Base-by-base conservation (phyloP, 2,329 filamentous ascomycete species). In the Xylaria multiplex region DNA sequence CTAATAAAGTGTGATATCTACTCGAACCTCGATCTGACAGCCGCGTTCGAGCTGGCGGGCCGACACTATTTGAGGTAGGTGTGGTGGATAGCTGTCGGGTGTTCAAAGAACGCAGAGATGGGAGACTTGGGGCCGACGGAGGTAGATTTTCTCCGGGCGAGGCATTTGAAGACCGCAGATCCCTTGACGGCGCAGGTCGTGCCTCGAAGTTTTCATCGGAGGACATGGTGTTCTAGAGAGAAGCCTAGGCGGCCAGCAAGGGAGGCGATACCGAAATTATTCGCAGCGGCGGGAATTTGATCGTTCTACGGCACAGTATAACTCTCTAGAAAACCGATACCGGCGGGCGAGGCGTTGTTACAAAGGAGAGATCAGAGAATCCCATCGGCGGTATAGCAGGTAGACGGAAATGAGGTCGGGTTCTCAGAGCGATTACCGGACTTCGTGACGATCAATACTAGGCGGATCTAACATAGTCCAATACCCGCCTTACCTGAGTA, bases 261-360 rank as follows among this genome's bases (percentile, higher is more conserved):
- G 68, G 46, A 72, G 57, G 60, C 70, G 67, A 62, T 63, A 73
- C 61, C 73, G 68, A 64, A 67, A 64, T 30, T 72, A 53, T 45
- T 72, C 68, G 56, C 70, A 65, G 57, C 70, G 71, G 63, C 73
- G 70, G 61, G 77, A 72, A 70, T 81, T 76, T 60, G 77, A 80
- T 65, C 79, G 76, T 68, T 80, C 80, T 78, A 83, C 79, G 57
- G 79, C 77, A 70, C 79, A 75, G 67, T 78, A 80, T 55, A 83
- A 71, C 73, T 83, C 80, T 69, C 80, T 79, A 30, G 81, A 82
- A 22, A 78, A 56, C 78, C 81, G 50, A 81, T 78, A 48, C 80
- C 73, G 62, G 75, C 71, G 67, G 77, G 72, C 16, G 77, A 67
- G 62, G 78, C 72, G 68, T 77, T 73, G 66, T 78, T 77, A 73